Evolutionary conservation across 495 filamentous ascomycete genomes (phyloP), one percentile per base, ranked within the genome.

Genomic region (Evansstolkia leycettana): DNA sequence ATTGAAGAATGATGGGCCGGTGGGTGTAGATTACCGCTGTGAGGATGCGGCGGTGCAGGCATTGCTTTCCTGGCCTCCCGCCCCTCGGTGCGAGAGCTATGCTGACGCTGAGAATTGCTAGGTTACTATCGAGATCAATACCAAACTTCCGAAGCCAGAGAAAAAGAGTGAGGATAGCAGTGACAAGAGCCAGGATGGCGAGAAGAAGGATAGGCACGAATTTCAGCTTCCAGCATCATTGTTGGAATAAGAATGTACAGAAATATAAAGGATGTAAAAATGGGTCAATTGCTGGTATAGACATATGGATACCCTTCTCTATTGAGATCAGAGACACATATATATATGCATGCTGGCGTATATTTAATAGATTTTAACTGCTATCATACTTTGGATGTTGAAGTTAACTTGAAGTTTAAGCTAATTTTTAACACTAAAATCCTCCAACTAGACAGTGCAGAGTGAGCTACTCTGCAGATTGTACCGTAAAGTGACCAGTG

Each of bases 1-100:
- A 40, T 52, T 94, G 16, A 78, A 93, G 24, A 96, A 96, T 46
- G 88, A 96, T 52, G 89, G 88, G 38, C 88, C 88, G 54, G 88
- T 94, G 70, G 74, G 84, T 77, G 57, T 78, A 41, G 64, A 77
- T 52, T 78, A 71, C 58, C 61, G 64, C 57, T 78, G 72, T 68
- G 58, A 67, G 46, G 74, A 79, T 58, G 71, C 64, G 57, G 76
- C 63, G 73, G 75, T 78, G 76, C 47, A 54, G 52, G 39, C 47
- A 28, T 55, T 50, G 50, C 48, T 48, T 50, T 52, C 47, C 42
- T 55, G 45, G 40, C 47, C 5, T 4, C 28, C 28, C 28, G 28
- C 28, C 28, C 28, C 28, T 29, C 28, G 5, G 28, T 29, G 14
- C n/a, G 30, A 17, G 6, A 33, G 30, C 31, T 33, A 5, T 33